Conservation (phyloP, 805 yeast species). For the Ogataea degrootiae region DNA sequence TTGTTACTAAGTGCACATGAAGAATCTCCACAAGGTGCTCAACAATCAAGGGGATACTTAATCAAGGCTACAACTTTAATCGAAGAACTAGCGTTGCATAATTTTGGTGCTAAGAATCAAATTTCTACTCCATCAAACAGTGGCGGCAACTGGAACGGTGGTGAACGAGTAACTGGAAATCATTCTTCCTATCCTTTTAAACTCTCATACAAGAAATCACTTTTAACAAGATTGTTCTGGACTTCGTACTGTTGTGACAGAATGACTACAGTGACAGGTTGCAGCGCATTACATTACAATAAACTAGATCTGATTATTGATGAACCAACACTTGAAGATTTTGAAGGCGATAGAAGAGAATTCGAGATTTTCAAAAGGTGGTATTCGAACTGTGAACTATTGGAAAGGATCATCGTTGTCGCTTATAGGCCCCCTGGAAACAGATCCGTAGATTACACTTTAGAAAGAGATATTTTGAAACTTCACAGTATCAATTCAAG, state of each 20-base stretch:
- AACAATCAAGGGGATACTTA: constrained; percentile 21
- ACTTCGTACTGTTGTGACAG: constrained; percentile 27
- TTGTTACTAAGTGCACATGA: constrained; percentile 26
- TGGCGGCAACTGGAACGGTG: background rate
- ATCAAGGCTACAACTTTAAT: constrained; percentile 24
- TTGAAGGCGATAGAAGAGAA: constrained; percentile 22
- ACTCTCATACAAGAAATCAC: constrained; percentile 17
- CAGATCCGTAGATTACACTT: constrained; percentile 16
- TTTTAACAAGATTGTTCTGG: constrained; percentile 28
- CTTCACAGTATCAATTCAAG: constrained; percentile 6
- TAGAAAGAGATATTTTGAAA: constrained; percentile 22
- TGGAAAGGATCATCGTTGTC: constrained; percentile 23
- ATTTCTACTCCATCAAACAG: background rate
- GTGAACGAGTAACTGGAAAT: background rate
- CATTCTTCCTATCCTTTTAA: constrained; percentile 7
- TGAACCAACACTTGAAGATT: constrained; percentile 20
- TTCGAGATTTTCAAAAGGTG: constrained; percentile 23
- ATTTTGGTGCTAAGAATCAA: constrained; percentile 22
- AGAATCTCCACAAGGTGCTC: constrained; percentile 28
- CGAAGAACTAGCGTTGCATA: constrained; percentile 27
- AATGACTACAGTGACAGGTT: constrained; percentile 25
- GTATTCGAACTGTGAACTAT: constrained; percentile 18
- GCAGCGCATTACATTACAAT: constrained; percentile 24
- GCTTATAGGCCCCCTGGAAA: constrained; percentile 28
- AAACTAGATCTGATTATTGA: constrained; percentile 24